phyloP scores from a whole-genome alignment of 768 basidiomycete genomes.

The Agrocybe pediades region DNA sequence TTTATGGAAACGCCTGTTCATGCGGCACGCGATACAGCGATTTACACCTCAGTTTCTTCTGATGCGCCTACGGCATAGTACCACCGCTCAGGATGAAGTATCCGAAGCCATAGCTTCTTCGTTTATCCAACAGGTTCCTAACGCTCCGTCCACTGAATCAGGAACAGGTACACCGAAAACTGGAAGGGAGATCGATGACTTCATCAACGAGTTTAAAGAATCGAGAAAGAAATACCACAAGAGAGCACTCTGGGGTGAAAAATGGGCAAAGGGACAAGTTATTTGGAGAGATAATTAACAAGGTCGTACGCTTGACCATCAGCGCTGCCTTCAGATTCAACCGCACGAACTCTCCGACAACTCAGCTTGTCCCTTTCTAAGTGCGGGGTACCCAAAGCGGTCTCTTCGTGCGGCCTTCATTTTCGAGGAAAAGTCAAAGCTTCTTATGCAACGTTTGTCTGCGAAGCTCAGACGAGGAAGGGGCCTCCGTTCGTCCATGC shows the following conservation, averaged over 20 bases:
- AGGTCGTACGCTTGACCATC: neutral
- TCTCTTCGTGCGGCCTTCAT: too few relatives aligned
- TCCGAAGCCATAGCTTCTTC: slow-evolving; percentile 84
- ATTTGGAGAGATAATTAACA: slow-evolving; percentile 74
- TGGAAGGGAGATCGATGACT: slow-evolving; percentile 76
- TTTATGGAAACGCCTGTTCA: neutral
- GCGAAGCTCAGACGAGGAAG: too few relatives aligned
- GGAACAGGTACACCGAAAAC: slow-evolving; percentile 38
- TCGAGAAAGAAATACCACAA: slow-evolving; percentile 91
- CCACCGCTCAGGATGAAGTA: slow-evolving; percentile 86
- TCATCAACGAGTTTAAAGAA: slow-evolving; percentile 87
- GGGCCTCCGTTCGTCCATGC: too few relatives aligned
- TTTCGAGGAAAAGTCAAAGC: too few relatives aligned
- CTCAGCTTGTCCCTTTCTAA: too few relatives aligned
- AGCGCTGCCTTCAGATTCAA: too few relatives aligned
- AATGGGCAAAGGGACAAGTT: slow-evolving; percentile 85
- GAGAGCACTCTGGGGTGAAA: slow-evolving; percentile 85
- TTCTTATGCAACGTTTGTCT: too few relatives aligned
- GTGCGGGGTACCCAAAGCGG: too few relatives aligned
- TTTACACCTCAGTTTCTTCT: slow-evolving; percentile 87
- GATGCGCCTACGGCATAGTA: slow-evolving; percentile 84
- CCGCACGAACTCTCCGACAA: too few relatives aligned
- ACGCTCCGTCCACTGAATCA: slow-evolving; percentile 28
- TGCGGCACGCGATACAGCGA: slow-evolving; percentile 48
- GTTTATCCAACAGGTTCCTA: slow-evolving; percentile 68